A percentile compares a stretch with the other conserved stretches of the same genome.
phyloP scores from a whole-genome alignment of 164 flowering plant genomes.

The Annona cherimola region DNA sequence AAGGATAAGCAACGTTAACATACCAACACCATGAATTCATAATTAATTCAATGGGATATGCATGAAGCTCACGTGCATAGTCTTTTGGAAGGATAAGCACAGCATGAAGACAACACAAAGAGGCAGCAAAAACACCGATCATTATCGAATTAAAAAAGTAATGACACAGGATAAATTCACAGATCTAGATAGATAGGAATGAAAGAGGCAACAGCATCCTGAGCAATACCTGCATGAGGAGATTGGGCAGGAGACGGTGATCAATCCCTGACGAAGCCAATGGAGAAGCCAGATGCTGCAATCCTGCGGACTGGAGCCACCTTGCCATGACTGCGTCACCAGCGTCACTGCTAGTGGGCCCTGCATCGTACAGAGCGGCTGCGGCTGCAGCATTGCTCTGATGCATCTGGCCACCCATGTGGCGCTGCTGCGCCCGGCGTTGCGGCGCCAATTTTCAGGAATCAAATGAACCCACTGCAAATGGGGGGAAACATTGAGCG shows the following conservation, averaged over 20 bases:
- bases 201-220: not conserved
- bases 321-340: conserved; percentile 98
- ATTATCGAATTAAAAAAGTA: too few species aligned
- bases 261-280: conserved; percentile 76
- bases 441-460: conserved; percentile 93
- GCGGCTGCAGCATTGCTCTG: conserved; percentile 75
- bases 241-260: conserved; percentile 73
- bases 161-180: not conserved
- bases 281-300: conserved; percentile 99
- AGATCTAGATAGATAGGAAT: not conserved
- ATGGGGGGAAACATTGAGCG: not conserved
- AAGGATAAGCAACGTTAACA: not conserved
- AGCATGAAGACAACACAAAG: not conserved
- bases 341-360: conserved; percentile 51
- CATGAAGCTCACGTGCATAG: not conserved
- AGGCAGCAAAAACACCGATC: not conserved
- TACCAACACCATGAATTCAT: not conserved
- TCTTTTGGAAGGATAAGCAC: not conserved
- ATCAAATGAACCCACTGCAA: conserved; percentile 24
- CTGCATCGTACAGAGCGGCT: conserved; percentile 79
- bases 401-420: conserved; percentile 98
- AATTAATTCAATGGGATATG: too few species aligned
- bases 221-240: conserved; percentile 76
- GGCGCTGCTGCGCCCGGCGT: conserved; percentile 81
- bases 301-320: conserved; percentile 96